A percentile compares a stretch with the other conserved stretches of the same genome.
phyloP scores from a whole-genome alignment of 352 stramenopile genomes.

The Phytophthora europaea region DNA sequence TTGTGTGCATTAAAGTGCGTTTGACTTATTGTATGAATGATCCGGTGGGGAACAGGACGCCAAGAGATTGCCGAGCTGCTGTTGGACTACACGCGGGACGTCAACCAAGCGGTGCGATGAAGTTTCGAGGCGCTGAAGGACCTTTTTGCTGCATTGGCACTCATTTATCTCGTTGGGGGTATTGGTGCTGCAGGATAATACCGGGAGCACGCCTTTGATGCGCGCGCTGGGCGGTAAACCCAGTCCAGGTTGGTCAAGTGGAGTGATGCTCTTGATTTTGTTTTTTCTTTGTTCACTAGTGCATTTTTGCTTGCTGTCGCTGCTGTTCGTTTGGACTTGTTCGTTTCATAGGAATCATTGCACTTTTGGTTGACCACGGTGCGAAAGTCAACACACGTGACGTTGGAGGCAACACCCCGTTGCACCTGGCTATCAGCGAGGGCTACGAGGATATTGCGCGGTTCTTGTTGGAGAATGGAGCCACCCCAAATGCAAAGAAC shows the following conservation, averaged over 20 bases:
- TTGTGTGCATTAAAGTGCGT: neutral
- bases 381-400: conserved; percentile 67
- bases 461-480: conserved; percentile 68
- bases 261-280: neutral
- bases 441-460: conserved; percentile 71
- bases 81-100: conserved; percentile 73
- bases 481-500: conserved; percentile 66
- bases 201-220: conserved; percentile 71
- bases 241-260: conserved; percentile 48
- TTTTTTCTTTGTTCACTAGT: neutral
- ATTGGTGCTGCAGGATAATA: conserved; percentile 52
- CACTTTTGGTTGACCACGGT: conserved; percentile 69
- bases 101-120: conserved; percentile 64
- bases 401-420: conserved; percentile 71
- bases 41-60: conserved; percentile 38
- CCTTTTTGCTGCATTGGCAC: neutral
- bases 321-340: neutral
- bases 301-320: neutral
- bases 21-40: neutral
- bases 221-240: conserved; percentile 67
- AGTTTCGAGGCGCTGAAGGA: neutral
- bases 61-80: conserved; percentile 76
- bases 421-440: conserved; percentile 77
- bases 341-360: conserved; percentile 55
- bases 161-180: neutral